A percentile compares a stretch with the other conserved stretches of the same genome.
Conservation (phyloP, 306 rosid species). For the Glycine tomentella region DNA sequence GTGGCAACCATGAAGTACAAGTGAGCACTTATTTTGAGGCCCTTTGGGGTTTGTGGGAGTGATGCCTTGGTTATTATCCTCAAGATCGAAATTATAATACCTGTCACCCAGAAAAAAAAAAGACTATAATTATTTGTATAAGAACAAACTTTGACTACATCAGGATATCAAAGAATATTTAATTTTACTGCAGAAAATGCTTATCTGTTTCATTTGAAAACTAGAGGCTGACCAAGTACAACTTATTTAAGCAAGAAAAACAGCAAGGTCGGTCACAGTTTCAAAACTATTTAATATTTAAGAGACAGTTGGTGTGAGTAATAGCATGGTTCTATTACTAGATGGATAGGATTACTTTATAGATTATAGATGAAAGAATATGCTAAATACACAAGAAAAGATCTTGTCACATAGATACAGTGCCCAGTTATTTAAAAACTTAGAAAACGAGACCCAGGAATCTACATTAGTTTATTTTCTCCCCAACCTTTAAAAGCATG, state of each 20-base stretch:
- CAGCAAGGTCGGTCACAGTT: neutral
- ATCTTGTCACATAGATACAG: constrained; percentile 27
- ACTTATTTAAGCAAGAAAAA: constrained; percentile 5
- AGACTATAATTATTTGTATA: constrained; percentile 10
- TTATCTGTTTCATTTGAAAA: constrained; percentile 10
- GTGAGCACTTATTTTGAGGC: constrained; percentile 84
- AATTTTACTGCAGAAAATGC: neutral
- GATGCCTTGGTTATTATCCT: constrained; percentile 88
- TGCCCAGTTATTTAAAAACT: constrained; percentile 27
- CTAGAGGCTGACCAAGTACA: constrained; percentile 9
- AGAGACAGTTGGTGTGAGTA: constrained; percentile 8
- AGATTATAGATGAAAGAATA: constrained; percentile 35
- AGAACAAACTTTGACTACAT: neutral
- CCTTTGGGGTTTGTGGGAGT: constrained; percentile 79
- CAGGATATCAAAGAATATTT: constrained; percentile 7
- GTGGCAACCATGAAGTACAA: constrained; percentile 79
- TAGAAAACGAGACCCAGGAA: constrained; percentile 38
- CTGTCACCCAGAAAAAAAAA: constrained; percentile 56
- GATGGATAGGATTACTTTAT: constrained; percentile 27
- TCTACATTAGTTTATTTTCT: constrained; percentile 19
- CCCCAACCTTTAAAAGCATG: constrained; percentile 40
- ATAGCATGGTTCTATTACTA: neutral
- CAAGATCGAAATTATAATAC: constrained; percentile 75
- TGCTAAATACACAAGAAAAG: constrained; percentile 26
- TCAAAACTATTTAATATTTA: neutral